Evolutionary conservation across 2,329 filamentous ascomycete genomes (phyloP).

Genomic region (Cordyceps farinosa): DNA sequence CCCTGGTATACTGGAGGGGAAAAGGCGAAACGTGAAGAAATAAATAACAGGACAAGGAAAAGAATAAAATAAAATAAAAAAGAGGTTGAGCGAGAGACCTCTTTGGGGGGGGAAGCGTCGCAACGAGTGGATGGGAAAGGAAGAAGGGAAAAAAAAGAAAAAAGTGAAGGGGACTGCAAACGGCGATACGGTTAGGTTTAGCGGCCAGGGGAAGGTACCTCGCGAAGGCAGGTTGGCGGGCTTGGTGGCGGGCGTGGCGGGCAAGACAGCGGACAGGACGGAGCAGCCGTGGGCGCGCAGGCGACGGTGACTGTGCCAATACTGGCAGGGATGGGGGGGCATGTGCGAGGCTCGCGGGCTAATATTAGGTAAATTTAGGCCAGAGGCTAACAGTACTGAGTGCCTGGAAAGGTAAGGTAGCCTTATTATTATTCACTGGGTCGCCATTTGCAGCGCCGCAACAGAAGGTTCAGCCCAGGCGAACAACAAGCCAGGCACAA

Average conservation of each 20-base stretch:
- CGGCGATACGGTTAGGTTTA: not conserved
- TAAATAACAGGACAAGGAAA: not conserved
- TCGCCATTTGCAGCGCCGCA: too few species aligned
- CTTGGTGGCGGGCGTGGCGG: not conserved
- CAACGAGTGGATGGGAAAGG: constrained; percentile 10
- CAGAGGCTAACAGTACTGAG: not conserved
- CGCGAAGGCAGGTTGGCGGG: not conserved
- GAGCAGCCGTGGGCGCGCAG: too few species aligned
- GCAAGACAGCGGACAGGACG: not conserved
- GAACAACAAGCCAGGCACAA: too few species aligned
- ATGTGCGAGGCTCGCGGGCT: not conserved
- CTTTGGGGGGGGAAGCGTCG: not conserved
- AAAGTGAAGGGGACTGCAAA: not conserved
- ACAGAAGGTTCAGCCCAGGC: not conserved
- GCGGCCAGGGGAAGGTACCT: not conserved
- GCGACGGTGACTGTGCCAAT: not conserved
- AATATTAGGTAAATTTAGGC: not conserved
- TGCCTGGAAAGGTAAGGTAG: not conserved
- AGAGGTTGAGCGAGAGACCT: not conserved
- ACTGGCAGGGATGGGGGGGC: not conserved
- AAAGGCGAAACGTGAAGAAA: constrained; percentile 7
- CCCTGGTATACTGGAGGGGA: constrained; percentile 9
- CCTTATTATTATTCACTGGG: too few species aligned
- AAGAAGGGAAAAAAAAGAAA: not conserved
- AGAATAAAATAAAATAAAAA: not conserved